These are phyloP conservation scores for Calophaca sinica DNA, from an alignment of 306 rosid genomes.

Conservation along the genomic window DNA sequence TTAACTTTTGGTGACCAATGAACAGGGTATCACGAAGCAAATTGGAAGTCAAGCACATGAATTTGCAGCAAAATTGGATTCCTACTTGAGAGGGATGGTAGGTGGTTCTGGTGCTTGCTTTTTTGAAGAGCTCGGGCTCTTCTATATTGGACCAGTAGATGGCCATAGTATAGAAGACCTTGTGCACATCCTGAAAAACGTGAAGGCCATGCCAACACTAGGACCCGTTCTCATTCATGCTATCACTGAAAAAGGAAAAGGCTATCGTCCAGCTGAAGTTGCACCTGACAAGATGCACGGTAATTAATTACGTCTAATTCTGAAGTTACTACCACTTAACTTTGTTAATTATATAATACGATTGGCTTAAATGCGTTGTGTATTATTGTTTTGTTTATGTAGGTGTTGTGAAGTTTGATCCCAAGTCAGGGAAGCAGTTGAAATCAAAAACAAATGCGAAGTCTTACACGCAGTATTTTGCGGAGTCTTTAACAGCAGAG, in stretches of 20 bases:
- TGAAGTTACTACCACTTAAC: neutral
- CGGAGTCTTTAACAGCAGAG: slow-evolving; percentile 65
- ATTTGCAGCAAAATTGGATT: slow-evolving; percentile 60
- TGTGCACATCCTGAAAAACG: slow-evolving; percentile 52
- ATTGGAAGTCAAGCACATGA: slow-evolving; percentile 57
- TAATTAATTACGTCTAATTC: neutral
- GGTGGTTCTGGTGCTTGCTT: slow-evolving; percentile 55
- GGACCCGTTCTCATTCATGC: slow-evolving; percentile 75
- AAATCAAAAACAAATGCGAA: slow-evolving; percentile 50
- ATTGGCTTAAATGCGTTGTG: slow-evolving; percentile 7
- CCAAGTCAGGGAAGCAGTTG: slow-evolving; percentile 63
- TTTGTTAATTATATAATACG: neutral
- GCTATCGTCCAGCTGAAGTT: slow-evolving; percentile 68
- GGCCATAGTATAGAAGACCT: slow-evolving; percentile 68
- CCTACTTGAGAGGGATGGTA: slow-evolving; percentile 52
- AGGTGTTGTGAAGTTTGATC: slow-evolving; percentile 76
- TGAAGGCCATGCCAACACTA: slow-evolving; percentile 54
- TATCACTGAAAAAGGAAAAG: slow-evolving; percentile 74
- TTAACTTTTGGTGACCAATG: neutral
- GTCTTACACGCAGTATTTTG: slow-evolving; percentile 66
- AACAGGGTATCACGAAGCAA: slow-evolving; percentile 57
- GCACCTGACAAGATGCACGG: slow-evolving; percentile 82
- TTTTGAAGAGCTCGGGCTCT: slow-evolving; percentile 72
- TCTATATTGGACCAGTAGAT: slow-evolving; percentile 70
- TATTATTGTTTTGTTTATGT: neutral